phyloP scores from a whole-genome alignment of 2,329 filamentous ascomycete species.

The Monascus ruber region DNA sequence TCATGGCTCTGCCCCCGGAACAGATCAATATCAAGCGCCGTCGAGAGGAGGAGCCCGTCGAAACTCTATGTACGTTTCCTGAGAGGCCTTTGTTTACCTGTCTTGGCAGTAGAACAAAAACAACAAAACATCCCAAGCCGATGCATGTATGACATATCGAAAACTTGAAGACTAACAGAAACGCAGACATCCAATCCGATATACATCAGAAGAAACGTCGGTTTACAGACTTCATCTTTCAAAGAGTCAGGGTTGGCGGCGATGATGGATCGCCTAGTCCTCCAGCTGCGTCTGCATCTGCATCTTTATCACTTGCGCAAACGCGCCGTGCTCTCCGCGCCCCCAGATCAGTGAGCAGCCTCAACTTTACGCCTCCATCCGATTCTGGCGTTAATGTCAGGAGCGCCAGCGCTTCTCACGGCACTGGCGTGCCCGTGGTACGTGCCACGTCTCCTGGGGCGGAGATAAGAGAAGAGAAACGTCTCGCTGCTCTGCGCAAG shows the following conservation, averaged over 20 bases:
- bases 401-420: conserved; percentile 7
- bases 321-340: conserved; percentile 16
- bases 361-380: conserved; percentile 9
- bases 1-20: conserved; percentile 38
- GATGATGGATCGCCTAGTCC: conserved; percentile 7
- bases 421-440: conserved; percentile 25
- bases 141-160: neutral
- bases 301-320: neutral
- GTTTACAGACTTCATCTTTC: conserved; percentile 39
- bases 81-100: conserved; percentile 3
- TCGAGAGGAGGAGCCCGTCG: conserved; percentile 45
- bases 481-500: conserved; percentile 15
- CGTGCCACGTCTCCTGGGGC: conserved; percentile 32
- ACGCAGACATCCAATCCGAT: conserved; percentile 34
- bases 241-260: conserved; percentile 24
- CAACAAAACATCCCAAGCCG: neutral
- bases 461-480: conserved; percentile 26
- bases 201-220: conserved; percentile 35
- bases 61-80: conserved; percentile 37
- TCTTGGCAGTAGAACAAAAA: neutral
- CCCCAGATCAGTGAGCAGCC: conserved; percentile 25
- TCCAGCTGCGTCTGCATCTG: conserved; percentile 9
- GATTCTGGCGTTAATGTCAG: conserved; percentile 1
- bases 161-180: neutral
- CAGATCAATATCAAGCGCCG: conserved; percentile 46